Conservation (phyloP, 1,139 yeast species). For the Scheffersomyces insectosa region DNA sequence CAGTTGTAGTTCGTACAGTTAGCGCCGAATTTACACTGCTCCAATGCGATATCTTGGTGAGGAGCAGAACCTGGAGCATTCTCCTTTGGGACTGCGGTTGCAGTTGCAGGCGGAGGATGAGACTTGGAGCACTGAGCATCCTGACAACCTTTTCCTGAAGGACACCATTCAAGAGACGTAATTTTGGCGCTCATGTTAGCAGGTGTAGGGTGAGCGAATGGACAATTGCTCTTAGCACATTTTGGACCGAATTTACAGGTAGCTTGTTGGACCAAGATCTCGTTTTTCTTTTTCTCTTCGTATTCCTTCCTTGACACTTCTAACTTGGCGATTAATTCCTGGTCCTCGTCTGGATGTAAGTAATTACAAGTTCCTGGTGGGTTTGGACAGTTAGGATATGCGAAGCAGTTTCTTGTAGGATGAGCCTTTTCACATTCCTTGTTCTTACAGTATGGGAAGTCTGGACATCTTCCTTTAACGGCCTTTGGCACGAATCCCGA, state of each 20-base stretch:
- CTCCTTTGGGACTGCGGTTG: slow-evolving; percentile 23
- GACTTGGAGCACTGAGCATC: slow-evolving; percentile 67
- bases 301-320: slow-evolving; percentile 58
- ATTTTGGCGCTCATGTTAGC: slow-evolving; percentile 75
- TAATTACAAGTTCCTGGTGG: slow-evolving; percentile 81
- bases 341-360: slow-evolving; percentile 84
- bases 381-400: slow-evolving; percentile 78
- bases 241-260: slow-evolving; percentile 74
- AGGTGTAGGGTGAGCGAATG: slow-evolving; percentile 91
- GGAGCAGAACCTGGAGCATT: slow-evolving; percentile 7
- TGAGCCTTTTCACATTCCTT: slow-evolving; percentile 73
- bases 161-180: slow-evolving; percentile 72
- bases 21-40: slow-evolving; percentile 78
- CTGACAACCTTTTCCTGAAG: slow-evolving; percentile 63
- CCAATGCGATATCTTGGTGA: slow-evolving; percentile 54
- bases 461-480: slow-evolving; percentile 66
- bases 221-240: slow-evolving; percentile 78
- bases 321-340: slow-evolving; percentile 63
- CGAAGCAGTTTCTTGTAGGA: slow-evolving; percentile 74
- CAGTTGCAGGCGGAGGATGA: slow-evolving; percentile 70
- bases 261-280: slow-evolving; percentile 24
- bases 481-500: slow-evolving; percentile 35
- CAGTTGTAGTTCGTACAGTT: slow-evolving; percentile 77
- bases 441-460: slow-evolving; percentile 75
- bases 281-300: slow-evolving; percentile 38